phyloP scores from a whole-genome alignment of 345 rosid species.

The Corchorus capsularis region DNA sequence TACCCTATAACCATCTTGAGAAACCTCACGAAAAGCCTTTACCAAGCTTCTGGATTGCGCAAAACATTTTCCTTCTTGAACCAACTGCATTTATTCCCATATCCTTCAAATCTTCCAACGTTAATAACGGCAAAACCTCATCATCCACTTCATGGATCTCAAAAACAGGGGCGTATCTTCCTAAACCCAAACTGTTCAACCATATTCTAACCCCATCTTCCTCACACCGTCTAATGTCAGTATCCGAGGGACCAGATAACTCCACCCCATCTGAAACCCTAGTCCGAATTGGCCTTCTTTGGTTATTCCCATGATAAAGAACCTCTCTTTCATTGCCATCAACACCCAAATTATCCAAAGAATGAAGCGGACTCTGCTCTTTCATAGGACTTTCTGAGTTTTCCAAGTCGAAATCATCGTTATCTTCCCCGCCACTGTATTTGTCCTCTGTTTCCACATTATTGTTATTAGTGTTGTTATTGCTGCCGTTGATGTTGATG shows the following conservation, averaged over 20 bases:
- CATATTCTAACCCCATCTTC: conserved; percentile 67
- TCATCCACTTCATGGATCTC: conserved; percentile 91
- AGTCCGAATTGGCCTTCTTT: conserved; percentile 34
- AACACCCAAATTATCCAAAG: conserved; percentile 55
- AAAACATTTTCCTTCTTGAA: conserved; percentile 79
- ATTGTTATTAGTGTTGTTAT: conserved; percentile 10
- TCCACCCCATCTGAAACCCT: conserved; percentile 41
- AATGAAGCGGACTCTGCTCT: conserved; percentile 59
- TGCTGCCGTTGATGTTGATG: conserved; percentile 5
- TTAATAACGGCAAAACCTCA: conserved; percentile 75
- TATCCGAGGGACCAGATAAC: conserved; percentile 58
- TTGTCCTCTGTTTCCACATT: conserved; percentile 47
- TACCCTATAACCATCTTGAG: conserved; percentile 20
- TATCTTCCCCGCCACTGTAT: conserved; percentile 55
- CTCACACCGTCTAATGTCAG: conserved; percentile 42
- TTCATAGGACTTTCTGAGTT: conserved; percentile 68
- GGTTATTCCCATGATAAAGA: conserved; percentile 29
- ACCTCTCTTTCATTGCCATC: conserved; percentile 53
- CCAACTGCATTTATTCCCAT: conserved; percentile 93
- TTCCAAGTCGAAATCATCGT: conserved; percentile 58
- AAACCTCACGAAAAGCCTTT: conserved; percentile 65
- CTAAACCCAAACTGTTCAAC: conserved; percentile 69
- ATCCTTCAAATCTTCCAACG: conserved; percentile 87
- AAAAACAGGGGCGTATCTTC: conserved; percentile 75
- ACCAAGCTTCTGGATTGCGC: conserved; percentile 75